A percentile compares a stretch with the other conserved stretches of the same genome.
phyloP scores from a whole-genome alignment of 257 asterid species.

The Apocynum venetum region DNA sequence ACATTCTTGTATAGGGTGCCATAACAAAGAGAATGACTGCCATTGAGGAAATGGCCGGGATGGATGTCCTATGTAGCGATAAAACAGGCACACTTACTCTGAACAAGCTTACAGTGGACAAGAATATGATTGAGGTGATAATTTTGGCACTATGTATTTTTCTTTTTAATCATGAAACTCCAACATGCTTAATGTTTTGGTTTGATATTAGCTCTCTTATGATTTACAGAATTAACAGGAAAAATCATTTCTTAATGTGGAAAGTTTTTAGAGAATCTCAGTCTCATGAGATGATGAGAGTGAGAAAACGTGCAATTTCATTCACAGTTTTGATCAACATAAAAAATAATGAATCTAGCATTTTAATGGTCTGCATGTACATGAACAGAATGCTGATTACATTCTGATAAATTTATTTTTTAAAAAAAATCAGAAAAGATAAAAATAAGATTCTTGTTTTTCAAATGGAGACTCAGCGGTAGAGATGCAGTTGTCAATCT shows the following conservation, averaged over 20 bases:
- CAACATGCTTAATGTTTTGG: neutral
- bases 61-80: constrained; percentile 48
- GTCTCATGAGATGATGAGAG: neutral
- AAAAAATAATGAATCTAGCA: neutral
- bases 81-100: constrained; percentile 42
- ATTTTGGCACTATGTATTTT: neutral
- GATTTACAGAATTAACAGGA: neutral
- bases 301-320: neutral
- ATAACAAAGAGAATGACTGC: constrained; percentile 47
- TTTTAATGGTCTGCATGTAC: neutral
- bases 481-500: neutral
- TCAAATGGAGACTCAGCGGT: neutral
- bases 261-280: neutral
- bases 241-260: neutral
- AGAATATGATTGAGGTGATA: constrained; percentile 32
- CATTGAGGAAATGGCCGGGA: constrained; percentile 48
- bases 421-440: neutral
- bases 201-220: neutral
- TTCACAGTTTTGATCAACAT: neutral
- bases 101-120: constrained; percentile 38
- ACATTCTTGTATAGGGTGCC: constrained; percentile 29
- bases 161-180: neutral
- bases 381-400: neutral
- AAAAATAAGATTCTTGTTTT: neutral
- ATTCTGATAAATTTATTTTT: neutral